These are phyloP conservation scores for Lactifluus rugatus DNA, from an alignment of 768 basidiomycete genomes.

Conservation along the genomic window DNA sequence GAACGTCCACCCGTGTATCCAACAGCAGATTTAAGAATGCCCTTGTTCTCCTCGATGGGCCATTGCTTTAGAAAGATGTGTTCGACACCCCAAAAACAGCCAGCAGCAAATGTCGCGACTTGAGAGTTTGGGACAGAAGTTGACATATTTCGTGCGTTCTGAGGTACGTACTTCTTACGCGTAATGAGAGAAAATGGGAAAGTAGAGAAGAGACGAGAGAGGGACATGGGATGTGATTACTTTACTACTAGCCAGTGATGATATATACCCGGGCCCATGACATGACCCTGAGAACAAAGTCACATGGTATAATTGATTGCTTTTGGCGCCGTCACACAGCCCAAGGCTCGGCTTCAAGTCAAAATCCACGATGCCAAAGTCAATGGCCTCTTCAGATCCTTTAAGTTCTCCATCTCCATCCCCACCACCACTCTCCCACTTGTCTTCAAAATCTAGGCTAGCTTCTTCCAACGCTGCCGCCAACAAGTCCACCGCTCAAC, in stretches of 20 bases:
- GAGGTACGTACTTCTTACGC: not conserved
- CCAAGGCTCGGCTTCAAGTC: too few species aligned
- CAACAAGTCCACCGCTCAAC: slow-evolving; percentile 27
- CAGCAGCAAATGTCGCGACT: slow-evolving; percentile 44
- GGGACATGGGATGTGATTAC: slow-evolving; percentile 3
- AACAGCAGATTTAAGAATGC: slow-evolving; percentile 63
- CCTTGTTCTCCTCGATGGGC: slow-evolving; percentile 59
- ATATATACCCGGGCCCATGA: too few species aligned
- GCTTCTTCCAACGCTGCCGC: slow-evolving; percentile 20
- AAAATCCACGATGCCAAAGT: slow-evolving; percentile 32
- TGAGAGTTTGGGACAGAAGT: slow-evolving; percentile 22
- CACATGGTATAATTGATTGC: too few species aligned
- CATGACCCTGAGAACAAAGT: too few species aligned
- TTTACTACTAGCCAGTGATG: too few species aligned
- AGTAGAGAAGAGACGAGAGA: not conserved
- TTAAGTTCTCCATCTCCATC: slow-evolving; percentile 63
- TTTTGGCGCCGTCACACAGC: too few species aligned
- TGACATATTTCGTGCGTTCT: slow-evolving; percentile 11
- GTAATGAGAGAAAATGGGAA: not conserved
- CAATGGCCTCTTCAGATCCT: slow-evolving; percentile 53
- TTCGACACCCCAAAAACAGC: slow-evolving; percentile 84
- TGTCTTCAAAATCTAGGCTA: slow-evolving; percentile 15
- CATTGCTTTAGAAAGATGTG: slow-evolving; percentile 78
- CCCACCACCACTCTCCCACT: slow-evolving; percentile 35
- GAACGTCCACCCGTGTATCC: slow-evolving; percentile 72